A percentile compares a stretch with the other conserved stretches of the same genome.
Conservation (phyloP, 805 yeast species). For the Candida hungchunana region DNA sequence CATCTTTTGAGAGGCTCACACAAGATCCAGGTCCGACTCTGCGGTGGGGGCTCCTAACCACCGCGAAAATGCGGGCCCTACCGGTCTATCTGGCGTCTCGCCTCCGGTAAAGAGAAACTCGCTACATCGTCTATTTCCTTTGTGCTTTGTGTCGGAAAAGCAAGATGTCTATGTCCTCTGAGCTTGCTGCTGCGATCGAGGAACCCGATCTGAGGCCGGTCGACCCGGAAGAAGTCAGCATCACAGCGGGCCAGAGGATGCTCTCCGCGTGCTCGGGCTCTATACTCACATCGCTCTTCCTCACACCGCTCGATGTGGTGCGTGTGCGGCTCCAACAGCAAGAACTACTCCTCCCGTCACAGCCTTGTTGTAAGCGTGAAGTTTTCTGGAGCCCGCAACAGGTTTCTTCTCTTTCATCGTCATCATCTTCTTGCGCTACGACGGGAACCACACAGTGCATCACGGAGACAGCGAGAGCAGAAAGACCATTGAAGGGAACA, state of each 20-base stretch:
- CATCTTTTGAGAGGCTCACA: too few relatives aligned
- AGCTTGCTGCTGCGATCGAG: conserved; percentile 21
- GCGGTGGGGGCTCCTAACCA: too few relatives aligned
- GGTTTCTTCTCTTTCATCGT: conserved; percentile 7
- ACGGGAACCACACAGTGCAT: conserved; percentile 6
- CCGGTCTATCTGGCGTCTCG: too few relatives aligned
- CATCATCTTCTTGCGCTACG: conserved; percentile 12
- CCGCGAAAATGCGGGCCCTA: too few relatives aligned
- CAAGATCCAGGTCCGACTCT: too few relatives aligned
- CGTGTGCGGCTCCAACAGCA: conserved; percentile 77
- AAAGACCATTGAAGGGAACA: conserved; percentile 51
- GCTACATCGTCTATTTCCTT: too few relatives aligned
- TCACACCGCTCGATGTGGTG: conserved; percentile 81
- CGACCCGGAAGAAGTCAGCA: conserved; percentile 24
- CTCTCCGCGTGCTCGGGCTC: conserved; percentile 77
- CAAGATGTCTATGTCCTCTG: conserved; percentile 21
- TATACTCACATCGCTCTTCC: conserved; percentile 62
- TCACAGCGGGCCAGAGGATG: conserved; percentile 60
- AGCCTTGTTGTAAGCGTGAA: conserved; percentile 33
- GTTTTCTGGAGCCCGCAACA: conserved; percentile 32
- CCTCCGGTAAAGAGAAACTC: too few relatives aligned
- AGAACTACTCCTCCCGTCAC: conserved; percentile 49
- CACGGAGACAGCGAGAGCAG: conserved; percentile 26
- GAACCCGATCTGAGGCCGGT: conserved; percentile 17
- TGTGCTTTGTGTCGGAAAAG: too few relatives aligned